Base-by-base conservation (phyloP, 2,329 filamentous ascomycete genomes). In the Massarina eburnea region DNA sequence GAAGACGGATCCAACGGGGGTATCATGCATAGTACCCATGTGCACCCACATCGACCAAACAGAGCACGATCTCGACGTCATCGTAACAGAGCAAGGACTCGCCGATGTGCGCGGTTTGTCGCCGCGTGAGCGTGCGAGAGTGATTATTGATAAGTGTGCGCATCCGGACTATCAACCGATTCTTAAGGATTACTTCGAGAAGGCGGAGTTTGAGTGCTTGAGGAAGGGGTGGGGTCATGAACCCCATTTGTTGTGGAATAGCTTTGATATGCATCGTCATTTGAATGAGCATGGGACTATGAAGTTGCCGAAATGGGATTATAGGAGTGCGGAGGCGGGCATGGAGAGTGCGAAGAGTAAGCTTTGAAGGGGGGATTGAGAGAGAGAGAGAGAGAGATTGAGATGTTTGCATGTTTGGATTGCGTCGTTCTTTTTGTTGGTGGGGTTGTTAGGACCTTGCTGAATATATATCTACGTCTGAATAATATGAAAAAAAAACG, bases 21-120 rank as follows among this genome's bases (percentile, higher is more conserved):
- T 95, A 45, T 85, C 79, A 55, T 94, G 89, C 74, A 95, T 95
- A 61, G 89, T 95, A n/a, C 90, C 90, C 48, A 92, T 95, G 87
- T 90, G 86, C 74, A 95, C 89, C 3, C 91, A 95, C 73, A 79
- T 95, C 56, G 90, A 95, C 72, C 90, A 95, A 79, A 95, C 91
- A 0, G 91, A 95, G 75, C 90, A 95, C 71, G 91, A 95, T 67
- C 80, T 95, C 30, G 90, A 95, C 59, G 84, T 95, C n/a, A 73
- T 95, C 36, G 90, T 95, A n/a, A 84, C 81, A 0, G 81, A 84
- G 65, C 80, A 83, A 68, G 90, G 91, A 46, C 81, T 95, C 19
- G 91, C 90, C 21, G 90, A 95, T 63, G 90, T 95, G 1, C 82
- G 89, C 33, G 90, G 90, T 41, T 76, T 95, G 55, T 84, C 82